These are phyloP conservation scores for Microbotryum intermedium DNA, from an alignment of 1,284 basidiomycete species.

Conservation along the genomic window DNA sequence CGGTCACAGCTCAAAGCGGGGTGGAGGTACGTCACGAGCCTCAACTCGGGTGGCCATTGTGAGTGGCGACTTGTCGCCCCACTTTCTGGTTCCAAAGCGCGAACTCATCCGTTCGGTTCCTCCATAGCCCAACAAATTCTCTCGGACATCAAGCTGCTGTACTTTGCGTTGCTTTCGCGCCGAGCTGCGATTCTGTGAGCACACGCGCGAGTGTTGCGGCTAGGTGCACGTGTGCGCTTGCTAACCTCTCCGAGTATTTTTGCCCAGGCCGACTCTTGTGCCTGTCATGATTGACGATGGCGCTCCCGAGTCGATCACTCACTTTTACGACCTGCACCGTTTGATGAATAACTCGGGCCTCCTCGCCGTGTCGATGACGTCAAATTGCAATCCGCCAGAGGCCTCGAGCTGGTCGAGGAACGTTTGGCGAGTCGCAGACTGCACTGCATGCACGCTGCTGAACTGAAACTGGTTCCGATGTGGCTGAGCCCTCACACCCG, in stretches of 20 bases:
- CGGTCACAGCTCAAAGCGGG: conserved; percentile 13
- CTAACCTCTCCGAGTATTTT: not conserved
- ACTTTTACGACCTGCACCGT: conserved; percentile 24
- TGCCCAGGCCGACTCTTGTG: conserved; percentile 19
- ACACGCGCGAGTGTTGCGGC: not conserved
- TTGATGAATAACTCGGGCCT: conserved; percentile 19
- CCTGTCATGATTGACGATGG: conserved; percentile 24
- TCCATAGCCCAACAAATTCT: conserved; percentile 26
- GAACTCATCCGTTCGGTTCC: no score
- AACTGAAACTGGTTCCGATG: no score
- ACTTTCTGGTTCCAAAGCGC: no score
- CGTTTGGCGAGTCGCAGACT: no score
- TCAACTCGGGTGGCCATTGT: conserved; percentile 24
- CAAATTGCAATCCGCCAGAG: no score
- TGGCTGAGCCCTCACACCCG: no score
- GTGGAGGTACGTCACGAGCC: conserved; percentile 13
- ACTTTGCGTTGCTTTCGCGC: conserved; percentile 20
- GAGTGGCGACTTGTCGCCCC: no score
- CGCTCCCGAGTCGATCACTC: conserved; percentile 2
- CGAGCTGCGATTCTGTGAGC: conserved; percentile 28
- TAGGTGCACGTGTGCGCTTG: not conserved
- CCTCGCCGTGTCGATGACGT: no score
- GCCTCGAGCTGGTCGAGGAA: no score
- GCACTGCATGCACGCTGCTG: no score
- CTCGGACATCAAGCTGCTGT: conserved; percentile 19